These are phyloP conservation scores for Naganishia liquefaciens DNA, from an alignment of 1,284 basidiomycete species.

Conservation along the genomic window DNA sequence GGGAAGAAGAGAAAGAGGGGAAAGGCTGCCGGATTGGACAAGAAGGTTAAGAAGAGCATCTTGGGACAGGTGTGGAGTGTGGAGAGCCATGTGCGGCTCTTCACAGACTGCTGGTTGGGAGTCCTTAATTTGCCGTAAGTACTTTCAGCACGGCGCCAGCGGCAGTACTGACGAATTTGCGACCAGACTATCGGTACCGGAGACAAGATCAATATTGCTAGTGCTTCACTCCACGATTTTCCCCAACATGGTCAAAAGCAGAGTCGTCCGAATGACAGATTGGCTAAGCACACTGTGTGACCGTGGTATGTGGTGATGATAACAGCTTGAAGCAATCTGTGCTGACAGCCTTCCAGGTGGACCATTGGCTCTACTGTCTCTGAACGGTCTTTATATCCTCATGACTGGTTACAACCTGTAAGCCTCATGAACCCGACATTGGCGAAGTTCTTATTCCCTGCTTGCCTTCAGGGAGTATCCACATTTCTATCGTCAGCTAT, in stretches of 20 bases:
- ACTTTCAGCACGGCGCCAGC: not conserved
- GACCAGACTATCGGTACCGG: conserved; percentile 45
- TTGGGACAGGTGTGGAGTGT: conserved; percentile 42
- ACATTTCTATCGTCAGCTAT: conserved; percentile 90
- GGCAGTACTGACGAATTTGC: not conserved
- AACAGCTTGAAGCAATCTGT: not conserved
- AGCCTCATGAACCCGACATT: conserved; percentile 45
- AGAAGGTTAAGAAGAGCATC: conserved; percentile 45
- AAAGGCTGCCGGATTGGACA: conserved; percentile 35
- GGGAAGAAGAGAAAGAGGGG: conserved; percentile 44
- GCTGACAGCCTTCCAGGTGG: conserved; percentile 63
- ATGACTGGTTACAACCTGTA: conserved; percentile 93
- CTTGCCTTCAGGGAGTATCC: conserved; percentile 79
- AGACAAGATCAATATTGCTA: conserved; percentile 57
- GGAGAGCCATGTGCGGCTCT: conserved; percentile 41
- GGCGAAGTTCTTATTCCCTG: not conserved
- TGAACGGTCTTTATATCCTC: conserved; percentile 88
- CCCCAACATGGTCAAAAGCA: conserved; percentile 73
- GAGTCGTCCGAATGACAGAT: conserved; percentile 81
- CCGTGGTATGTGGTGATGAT: conserved; percentile 58
- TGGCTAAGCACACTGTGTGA: conserved; percentile 90
- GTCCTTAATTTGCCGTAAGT: conserved; percentile 43
- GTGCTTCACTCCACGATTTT: conserved; percentile 81
- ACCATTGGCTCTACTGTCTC: conserved; percentile 80
- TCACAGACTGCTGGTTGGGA: conserved; percentile 45